phyloP scores from a whole-genome alignment of 805 yeast species.

The Lipomyces sp. region DNA sequence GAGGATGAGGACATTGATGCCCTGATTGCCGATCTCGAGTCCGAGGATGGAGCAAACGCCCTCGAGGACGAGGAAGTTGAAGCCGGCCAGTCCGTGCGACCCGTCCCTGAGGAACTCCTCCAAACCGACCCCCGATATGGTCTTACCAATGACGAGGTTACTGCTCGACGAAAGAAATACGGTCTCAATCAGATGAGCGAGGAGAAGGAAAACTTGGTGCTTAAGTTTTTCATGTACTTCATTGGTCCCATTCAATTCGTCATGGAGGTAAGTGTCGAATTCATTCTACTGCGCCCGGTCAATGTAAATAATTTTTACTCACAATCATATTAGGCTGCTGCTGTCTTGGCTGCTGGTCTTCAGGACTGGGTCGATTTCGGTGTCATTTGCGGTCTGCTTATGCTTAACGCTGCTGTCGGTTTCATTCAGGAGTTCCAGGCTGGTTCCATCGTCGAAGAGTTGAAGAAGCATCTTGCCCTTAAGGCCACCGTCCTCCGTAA shows the following conservation, averaged over 20 bases:
- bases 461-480: conserved; percentile 93
- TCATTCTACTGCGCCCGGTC: neutral
- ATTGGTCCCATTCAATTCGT: conserved; percentile 96
- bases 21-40: conserved; percentile 69
- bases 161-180: conserved; percentile 83
- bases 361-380: conserved; percentile 99
- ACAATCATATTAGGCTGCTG: conserved; percentile 62
- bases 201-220: conserved; percentile 76
- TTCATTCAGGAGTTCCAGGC: conserved; percentile 98
- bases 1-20: conserved; percentile 70
- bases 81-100: conserved; percentile 66
- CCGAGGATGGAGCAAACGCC: conserved; percentile 54
- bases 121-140: conserved; percentile 82
- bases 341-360: conserved; percentile 91
- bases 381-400: conserved; percentile 85
- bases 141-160: conserved; percentile 76
- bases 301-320: neutral
- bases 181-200: conserved; percentile 92
- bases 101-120: conserved; percentile 83
- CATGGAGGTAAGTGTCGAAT: conserved; percentile 59
- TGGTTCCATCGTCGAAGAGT: conserved; percentile 95
- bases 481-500: conserved; percentile 84
- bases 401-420: conserved; percentile 91
- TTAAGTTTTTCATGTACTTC: conserved; percentile 84
- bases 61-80: conserved; percentile 50